Evolutionary conservation across 2,329 filamentous ascomycete genomes (phyloP), one percentile per base, ranked within the genome.

Genomic region (Fusarium marasasianum): DNA sequence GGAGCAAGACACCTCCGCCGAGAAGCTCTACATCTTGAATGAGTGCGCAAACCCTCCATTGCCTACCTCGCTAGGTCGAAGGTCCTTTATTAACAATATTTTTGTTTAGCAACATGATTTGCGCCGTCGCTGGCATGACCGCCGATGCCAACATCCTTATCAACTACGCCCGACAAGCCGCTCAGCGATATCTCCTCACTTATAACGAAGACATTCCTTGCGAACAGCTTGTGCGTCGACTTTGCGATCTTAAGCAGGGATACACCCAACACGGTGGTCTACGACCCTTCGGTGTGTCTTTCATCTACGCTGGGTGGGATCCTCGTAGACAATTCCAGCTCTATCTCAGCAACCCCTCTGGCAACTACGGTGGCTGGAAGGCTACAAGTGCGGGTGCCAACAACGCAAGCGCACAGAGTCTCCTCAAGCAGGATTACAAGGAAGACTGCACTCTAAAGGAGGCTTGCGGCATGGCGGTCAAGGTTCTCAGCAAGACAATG

Each of bases 121-220:
- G 95, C 85, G 96, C 96, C 71, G 96, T 99, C 69, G 96, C 96
- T 79, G 96, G 96, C 82, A 98, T 99, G 96, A 99, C 95, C 51
- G 96, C 96, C 81, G 96, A 99, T 83, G 96, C 96, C 84, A 99
- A 99, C 88, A 99, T 99, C 84, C 94, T 99, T 83, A 99, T 99
- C 91, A 99, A 99, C 89, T 98, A 97, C 86, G 97, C 96, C 83
- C 95, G 96, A 79, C 94, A 98, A 90, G 93, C 94, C 80, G 96
- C 96, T 79, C 96, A 99, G 87, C 91, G 93, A 82, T 98, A 99
- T 86, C 96, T 99, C 83, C 91, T 98, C 77, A 99, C 96, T 80
- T 99, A 99, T 90, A 98, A 98, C 88, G 95, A 98, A 92, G 96
- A 99, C 82, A 99, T 99, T 76, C 96, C 96, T 68, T 99, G 96